Evolutionary conservation across 1,139 yeast species (phyloP), one percentile per base, ranked within the genome.

Genomic region (Wickerhamomyces sp.): DNA sequence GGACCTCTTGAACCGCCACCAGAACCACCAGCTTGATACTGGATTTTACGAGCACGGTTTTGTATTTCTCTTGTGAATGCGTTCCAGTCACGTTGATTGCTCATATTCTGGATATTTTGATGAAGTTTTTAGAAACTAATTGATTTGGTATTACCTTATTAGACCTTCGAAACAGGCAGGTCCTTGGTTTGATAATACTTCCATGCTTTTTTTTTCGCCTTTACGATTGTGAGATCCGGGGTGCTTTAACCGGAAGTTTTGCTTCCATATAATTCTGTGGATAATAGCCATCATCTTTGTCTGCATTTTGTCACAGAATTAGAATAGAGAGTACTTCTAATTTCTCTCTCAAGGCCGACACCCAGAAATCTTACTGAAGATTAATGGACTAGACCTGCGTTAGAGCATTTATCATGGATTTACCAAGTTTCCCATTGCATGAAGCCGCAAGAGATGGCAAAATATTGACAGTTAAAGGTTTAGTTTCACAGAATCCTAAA

Each of bases 21-120:
- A 31, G 74, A 69, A 34, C 67, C 67, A n/a, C 66, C 59, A 29
- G 68, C 62, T 14, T 65, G 61, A 44, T 66, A 62, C 52, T 63
- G 65, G 41, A 81, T 79, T 42, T 71, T 71, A 51, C 76, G 76
- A 5, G 89, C 86, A 59, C 81, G 76, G 52, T 79, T 78, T 66
- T 81, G 81, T 51, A 84, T 71, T 57, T 83, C 84, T 53, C 76
- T 73, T 41, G 87, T 84, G 56, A 84, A 73, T 56, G 71, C 72
- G 54, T 77, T 81, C 91, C 91, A 84, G 56, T 79, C 78, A 53
- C 71, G 80, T 58, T 78, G 79, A 46, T 45, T 47, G 45, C 50
- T 55, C 61, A 58, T 18, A 18, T 58, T 35, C 10, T 40, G 15
- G 26, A 29, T 10, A 10, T 11, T 27, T n/a, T 10, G 10, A 34